Percentiles rank a stretch among this genome's conserved stretches.
These are phyloP conservation scores for Mortierella sp. DNA, from an alignment of 371 early-diverging fungal genomes.

Conservation along the genomic window DNA sequence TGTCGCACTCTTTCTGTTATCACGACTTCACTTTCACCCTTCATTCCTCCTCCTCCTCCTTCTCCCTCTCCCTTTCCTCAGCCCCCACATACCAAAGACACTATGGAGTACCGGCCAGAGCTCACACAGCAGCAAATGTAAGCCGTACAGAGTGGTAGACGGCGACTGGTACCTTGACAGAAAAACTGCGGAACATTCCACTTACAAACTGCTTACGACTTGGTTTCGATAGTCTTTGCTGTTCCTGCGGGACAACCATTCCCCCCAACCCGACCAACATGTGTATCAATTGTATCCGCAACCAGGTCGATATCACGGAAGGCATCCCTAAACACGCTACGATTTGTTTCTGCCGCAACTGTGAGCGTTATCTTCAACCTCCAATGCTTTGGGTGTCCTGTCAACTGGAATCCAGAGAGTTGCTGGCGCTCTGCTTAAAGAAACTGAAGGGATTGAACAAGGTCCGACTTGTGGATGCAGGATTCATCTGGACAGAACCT, in stretches of 20 bases:
- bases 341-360: conserved; percentile 95
- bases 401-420: conserved; percentile 93
- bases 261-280: conserved; percentile 98
- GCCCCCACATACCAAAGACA: conserved; percentile 1
- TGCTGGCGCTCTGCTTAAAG: conserved; percentile 95
- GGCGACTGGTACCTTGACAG: no score
- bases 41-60: not conserved
- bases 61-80: not conserved
- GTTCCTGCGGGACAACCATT: conserved; percentile 97
- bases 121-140: conserved; percentile 45
- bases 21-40: not conserved
- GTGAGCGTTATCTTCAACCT: conserved; percentile 98
- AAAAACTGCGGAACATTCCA: not conserved
- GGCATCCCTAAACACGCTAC: conserved; percentile 97
- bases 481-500: conserved; percentile 99
- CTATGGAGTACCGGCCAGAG: conserved; percentile 41
- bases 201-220: not conserved
- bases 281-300: conserved; percentile 98
- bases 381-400: conserved; percentile 93
- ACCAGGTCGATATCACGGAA: conserved; percentile 96
- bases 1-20: not conserved
- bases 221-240: conserved; percentile 79
- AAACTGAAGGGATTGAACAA: conserved; percentile 91
- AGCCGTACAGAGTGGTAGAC: not conserved
- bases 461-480: conserved; percentile 96